These are phyloP conservation scores for Exsudoporus floridanus DNA, from an alignment of 1,284 basidiomycete species.

Conservation along the genomic window DNA sequence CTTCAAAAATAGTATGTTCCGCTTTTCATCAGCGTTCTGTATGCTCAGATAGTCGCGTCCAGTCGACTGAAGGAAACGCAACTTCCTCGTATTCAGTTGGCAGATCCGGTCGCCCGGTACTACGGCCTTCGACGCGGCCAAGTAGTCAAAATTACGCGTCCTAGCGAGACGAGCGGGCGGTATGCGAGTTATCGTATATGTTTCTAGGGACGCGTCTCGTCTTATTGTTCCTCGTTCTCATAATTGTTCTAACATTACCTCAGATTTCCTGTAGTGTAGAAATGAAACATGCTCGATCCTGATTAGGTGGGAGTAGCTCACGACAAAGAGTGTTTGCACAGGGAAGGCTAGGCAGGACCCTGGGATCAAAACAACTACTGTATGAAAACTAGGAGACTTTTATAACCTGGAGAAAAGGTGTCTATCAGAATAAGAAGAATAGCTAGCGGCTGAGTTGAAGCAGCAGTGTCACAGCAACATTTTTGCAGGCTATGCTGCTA, in stretches of 20 bases:
- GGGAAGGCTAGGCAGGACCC: too few species aligned
- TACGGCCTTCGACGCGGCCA: slow-evolving; percentile 94
- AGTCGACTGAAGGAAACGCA: slow-evolving; percentile 98
- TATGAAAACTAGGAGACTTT: too few species aligned
- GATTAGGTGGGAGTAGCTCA: too few species aligned
- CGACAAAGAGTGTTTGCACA: too few species aligned
- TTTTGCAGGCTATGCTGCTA: too few species aligned
- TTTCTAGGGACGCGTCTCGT: slow-evolving; percentile 45
- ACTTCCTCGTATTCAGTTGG: slow-evolving; percentile 92
- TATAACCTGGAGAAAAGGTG: too few species aligned
- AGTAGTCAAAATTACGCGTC: slow-evolving; percentile 97
- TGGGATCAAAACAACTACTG: too few species aligned
- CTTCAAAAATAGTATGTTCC: slow-evolving; percentile 86
- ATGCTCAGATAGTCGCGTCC: slow-evolving; percentile 15
- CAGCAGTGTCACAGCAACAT: too few species aligned
- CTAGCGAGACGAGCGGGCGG: slow-evolving; percentile 94
- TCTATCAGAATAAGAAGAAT: too few species aligned
- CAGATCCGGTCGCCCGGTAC: slow-evolving; percentile 96
- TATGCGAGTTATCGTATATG: slow-evolving; percentile 93
- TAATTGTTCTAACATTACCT: slow-evolving; percentile 3
- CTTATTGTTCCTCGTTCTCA: slow-evolving; percentile 5
- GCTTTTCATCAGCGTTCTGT: slow-evolving; percentile 1
- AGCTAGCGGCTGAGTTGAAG: too few species aligned
- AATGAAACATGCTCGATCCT: too few species aligned
- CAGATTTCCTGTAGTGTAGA: slow-evolving; percentile 18